Evolutionary conservation across 208 protist genomes (phyloP).

Genomic region (Polymyxa betae): DNA sequence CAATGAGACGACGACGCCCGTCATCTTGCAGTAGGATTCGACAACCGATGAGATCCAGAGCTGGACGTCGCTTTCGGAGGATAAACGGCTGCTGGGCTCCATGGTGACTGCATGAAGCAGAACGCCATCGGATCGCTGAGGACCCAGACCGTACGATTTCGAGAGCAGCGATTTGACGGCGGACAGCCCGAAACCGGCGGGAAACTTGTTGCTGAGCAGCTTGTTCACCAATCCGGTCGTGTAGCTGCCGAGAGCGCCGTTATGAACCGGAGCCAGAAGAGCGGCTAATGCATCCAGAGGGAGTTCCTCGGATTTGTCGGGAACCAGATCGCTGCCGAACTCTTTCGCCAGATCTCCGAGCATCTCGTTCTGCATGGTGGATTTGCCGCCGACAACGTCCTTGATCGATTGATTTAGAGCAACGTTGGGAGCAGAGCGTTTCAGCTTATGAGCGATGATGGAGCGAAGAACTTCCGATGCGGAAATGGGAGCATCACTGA

Average conservation of each 20-base stretch:
- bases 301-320: background rate
- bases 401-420: constrained; percentile 62
- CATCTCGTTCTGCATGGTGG: constrained; percentile 72
- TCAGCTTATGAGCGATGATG: constrained; percentile 69
- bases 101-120: constrained; percentile 68
- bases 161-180: background rate
- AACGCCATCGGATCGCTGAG: constrained; percentile 61
- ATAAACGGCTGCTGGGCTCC: constrained; percentile 69
- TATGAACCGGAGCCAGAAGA: background rate
- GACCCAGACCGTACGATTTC: background rate
- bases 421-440: constrained; percentile 57
- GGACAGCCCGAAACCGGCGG: background rate
- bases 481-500: constrained; percentile 58
- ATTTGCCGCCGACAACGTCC: constrained; percentile 69
- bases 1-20: background rate
- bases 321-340: constrained; percentile 59
- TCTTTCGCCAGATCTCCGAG: constrained; percentile 69
- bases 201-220: background rate
- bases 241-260: background rate
- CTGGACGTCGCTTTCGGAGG: constrained; percentile 68
- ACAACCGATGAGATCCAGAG: constrained; percentile 67
- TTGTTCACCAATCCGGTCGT: background rate
- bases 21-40: background rate
- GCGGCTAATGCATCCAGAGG: background rate
- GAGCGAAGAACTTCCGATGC: constrained; percentile 65